Evolutionary conservation across 495 filamentous ascomycete species (phyloP), one percentile per base, ranked within the genome.

Genomic region (Articulospora tetracladia): DNA sequence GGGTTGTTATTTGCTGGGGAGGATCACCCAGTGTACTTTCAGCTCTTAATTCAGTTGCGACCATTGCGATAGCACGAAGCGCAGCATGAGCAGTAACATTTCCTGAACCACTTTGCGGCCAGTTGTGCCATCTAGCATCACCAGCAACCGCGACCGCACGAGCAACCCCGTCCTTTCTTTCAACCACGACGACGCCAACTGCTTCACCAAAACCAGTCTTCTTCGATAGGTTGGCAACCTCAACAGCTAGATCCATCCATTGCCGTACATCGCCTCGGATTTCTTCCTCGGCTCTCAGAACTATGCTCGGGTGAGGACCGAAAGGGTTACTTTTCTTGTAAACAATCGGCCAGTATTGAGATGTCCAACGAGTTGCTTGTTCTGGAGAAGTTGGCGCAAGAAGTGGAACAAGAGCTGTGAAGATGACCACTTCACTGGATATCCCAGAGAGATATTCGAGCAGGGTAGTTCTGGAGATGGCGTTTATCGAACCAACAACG

Each of bases 21-120:
- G n/a, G n/a, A n/a, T 32, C 30, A 6, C 30, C 30, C 13, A 13
- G 13, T 32, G 4, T 13, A 4, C 30, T 13, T 32, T 32, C 13
- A 32, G 30, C 30, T 19, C 39, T 12, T 17, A 44, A n/a, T 19
- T 15, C 39, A 8, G 11, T 44, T 1, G 91, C 90, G 58, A 98
- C 85, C 74, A 97, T 87, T 59, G 86, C 92, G 59, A 94, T 88
- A n/a, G 86, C 91, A 53, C 95, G 81, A 80, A 97, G 86, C 13
- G 90, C 81, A 7, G 91, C 83, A 68, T 98, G 94, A 17, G 86
- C 83, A 77, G 92, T 87, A 1, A 86, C 82, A 57, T 94, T 92
- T 44, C 89, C 91, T 30, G 60, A 69, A 72, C 75, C 11, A 13
- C 53, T 41, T 8, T 19, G 19, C 22, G 48, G 32, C 62, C 66